Conservation (phyloP, 352 stramenopile genomes). For the Globisporangium paroecandrum region DNA sequence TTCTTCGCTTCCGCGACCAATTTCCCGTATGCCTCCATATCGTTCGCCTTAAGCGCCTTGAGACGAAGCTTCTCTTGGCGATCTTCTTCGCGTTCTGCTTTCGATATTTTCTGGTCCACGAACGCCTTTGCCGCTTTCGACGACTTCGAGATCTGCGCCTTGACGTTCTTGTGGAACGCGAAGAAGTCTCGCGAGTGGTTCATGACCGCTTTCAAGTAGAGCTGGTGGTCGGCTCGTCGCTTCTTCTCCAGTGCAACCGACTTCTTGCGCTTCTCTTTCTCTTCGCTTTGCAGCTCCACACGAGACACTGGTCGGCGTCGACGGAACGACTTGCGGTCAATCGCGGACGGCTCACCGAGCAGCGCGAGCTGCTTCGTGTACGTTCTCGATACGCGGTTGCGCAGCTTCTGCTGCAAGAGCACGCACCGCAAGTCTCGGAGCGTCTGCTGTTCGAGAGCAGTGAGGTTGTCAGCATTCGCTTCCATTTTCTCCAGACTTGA, state of each 20-base stretch:
- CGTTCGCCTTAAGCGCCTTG: slow-evolving; percentile 92
- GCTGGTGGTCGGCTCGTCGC: slow-evolving; percentile 66
- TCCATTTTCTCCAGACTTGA: slow-evolving; percentile 64
- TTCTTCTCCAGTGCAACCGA: slow-evolving; percentile 83
- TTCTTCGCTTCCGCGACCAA: slow-evolving; percentile 98
- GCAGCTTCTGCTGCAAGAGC: slow-evolving; percentile 71
- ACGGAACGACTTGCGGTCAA: slow-evolving; percentile 76
- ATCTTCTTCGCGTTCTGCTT: slow-evolving; percentile 83
- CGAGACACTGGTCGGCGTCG: slow-evolving; percentile 59
- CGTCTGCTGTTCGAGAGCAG: slow-evolving; percentile 39
- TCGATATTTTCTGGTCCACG: slow-evolving; percentile 72
- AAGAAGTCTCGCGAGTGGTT: slow-evolving; percentile 87
- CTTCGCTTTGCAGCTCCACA: slow-evolving; percentile 61
- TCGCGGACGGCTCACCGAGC: slow-evolving; percentile 54
- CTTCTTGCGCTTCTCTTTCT: slow-evolving; percentile 79
- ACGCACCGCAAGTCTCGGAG: slow-evolving; percentile 66
- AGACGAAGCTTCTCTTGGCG: slow-evolving; percentile 85
- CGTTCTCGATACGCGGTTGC: slow-evolving; percentile 50
- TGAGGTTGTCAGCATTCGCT: slow-evolving; percentile 29
- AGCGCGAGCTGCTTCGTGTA: slow-evolving; percentile 64
- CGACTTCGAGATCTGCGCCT: slow-evolving; percentile 63
- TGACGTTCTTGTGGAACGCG: slow-evolving; percentile 84
- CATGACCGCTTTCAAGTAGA: slow-evolving; percentile 77
- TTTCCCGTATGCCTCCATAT: slow-evolving; percentile 97
- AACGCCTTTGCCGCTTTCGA: slow-evolving; percentile 70